Evolutionary conservation across 2,329 filamentous ascomycete genomes (phyloP), one percentile per base, ranked within the genome.

Genomic region (Neofusicoccum laricinum): DNA sequence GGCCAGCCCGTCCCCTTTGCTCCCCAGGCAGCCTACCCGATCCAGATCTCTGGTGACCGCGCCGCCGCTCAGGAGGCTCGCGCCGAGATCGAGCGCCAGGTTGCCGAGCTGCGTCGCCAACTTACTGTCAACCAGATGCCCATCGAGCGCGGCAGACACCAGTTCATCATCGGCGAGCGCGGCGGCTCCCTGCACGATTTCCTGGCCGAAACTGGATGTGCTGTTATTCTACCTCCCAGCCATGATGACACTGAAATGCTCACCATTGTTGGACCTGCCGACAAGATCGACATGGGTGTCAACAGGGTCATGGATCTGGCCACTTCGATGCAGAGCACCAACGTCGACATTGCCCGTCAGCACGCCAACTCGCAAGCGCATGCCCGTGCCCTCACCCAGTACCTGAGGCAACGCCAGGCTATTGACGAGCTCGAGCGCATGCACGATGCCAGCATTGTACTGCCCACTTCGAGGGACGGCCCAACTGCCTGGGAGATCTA

Each of bases 91-190:
- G 93, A 97, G 77, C 87, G 88, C 55, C 86, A 89, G 65, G 92
- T 88, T 6, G 86, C 89, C 66, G 85, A 94, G 72, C 85, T 99
- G 21, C 88, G 89, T 69, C 86, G 87, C 65, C 87, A 91, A 74
- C 82, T 98, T 57, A 86, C 89, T 46, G 82, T 95, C 55, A 88
- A 95, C 70, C 89, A 96, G 76, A 82, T 93, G 46, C 86, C 90
- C 5, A 92, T 98, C 70, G 90, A 94, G 76, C 89, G 90, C 67
- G 92, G 92, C 55, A 88, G 92, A 59, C 95, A 98, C 76, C 93
- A 96, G 76, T 98, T 97, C 81, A 95, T 99, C 73, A 88, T 97
- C 67, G 94, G 94, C 59, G 88, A 94, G 67, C 86, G 89, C 67
- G 93, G 91, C 66, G 85, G 91, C 67, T 88, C 91, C 17, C 83